Percentiles rank a stretch among this genome's conserved stretches.
phyloP scores from a whole-genome alignment of 1,284 basidiomycete species.

The Phlebopus sp. region DNA sequence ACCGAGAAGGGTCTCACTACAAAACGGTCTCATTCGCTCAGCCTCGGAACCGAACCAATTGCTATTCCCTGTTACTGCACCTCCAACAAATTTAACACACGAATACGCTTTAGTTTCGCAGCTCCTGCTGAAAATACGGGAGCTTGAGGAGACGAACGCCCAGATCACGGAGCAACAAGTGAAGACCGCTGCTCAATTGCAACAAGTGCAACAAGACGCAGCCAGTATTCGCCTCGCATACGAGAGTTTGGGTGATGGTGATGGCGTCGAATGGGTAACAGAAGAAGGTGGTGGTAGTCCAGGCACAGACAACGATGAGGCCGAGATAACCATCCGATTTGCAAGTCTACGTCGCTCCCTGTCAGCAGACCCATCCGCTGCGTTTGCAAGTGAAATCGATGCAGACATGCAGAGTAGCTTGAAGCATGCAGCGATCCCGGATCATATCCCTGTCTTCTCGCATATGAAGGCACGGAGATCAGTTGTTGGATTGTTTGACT shows the following conservation, averaged over 20 bases:
- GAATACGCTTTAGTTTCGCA: slow-evolving; percentile 66
- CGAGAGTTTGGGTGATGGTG: slow-evolving; percentile 63
- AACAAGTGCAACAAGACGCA: slow-evolving; percentile 68
- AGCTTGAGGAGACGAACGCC: slow-evolving; percentile 73
- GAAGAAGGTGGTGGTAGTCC: slow-evolving; percentile 31
- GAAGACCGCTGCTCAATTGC: slow-evolving; percentile 57
- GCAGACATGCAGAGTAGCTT: slow-evolving; percentile 36
- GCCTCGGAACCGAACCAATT: slow-evolving; percentile 24
- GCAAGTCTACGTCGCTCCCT: slow-evolving; percentile 43
- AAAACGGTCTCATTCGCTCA: slow-evolving; percentile 23
- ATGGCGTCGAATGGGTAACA: slow-evolving; percentile 40
- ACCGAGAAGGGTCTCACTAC: slow-evolving; percentile 17
- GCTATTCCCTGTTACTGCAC: slow-evolving; percentile 10
- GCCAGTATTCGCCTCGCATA: slow-evolving; percentile 68
- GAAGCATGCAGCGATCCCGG: slow-evolving; percentile 19
- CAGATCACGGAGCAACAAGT: slow-evolving; percentile 67
- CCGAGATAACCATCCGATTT: slow-evolving; percentile 41
- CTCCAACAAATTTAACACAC: slow-evolving; percentile 19
- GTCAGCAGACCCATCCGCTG: slow-evolving; percentile 25
- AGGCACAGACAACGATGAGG: slow-evolving; percentile 21
- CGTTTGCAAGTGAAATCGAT: slow-evolving; percentile 33
- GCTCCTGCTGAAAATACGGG: slow-evolving; percentile 73
- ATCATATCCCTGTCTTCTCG: slow-evolving; percentile 17
- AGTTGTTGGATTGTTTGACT: slow-evolving; percentile 63
- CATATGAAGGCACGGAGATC: slow-evolving; percentile 49